Evolutionary conservation across 2,329 filamentous ascomycete genomes (phyloP), one percentile per base, ranked within the genome.

Genomic region (Colletotrichum endophyticum): DNA sequence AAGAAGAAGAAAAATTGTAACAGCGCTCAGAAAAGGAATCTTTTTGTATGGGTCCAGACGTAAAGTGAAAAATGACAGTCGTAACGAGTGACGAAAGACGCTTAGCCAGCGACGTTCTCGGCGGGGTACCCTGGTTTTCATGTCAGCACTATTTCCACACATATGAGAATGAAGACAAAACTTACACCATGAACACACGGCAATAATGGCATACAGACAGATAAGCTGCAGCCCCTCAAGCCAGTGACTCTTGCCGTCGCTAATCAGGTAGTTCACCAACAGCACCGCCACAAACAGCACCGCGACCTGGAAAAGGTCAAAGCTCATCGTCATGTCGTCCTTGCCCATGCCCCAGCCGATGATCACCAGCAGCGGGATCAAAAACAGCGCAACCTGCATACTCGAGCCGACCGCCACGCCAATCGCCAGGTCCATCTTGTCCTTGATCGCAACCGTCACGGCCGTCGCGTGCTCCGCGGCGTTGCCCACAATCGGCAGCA

Each of bases 231-330:
- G 92, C 4, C 95, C 95, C 84, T 97, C 95, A 0, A 96, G 89
- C 87, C 95, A 97, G 80, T 96, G 95, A 78, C 93, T 96, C 83
- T 95, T 92, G 34, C 95, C 95, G 80, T 98, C 95, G 25, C 93
- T 89, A 66, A 98, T 95, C 59, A 98, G 86, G 82, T 98, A 98
- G 83, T 98, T 98, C 74, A 96, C 94, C 39, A 98, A 89, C 57
- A 98, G 91, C 0, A 95, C 95, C 3, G 95, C 93, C 15, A 97
- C 94, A 80, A 98, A 98, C 56, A 98, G 87, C 56, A 94, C 93
- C 27, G 96, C 94, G 16, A 98, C 93, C 86, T 98, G 95, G 88
- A 98, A 98, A 1, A 93, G 93, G 82, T 98, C 95, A 83, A 98
- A 97, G 83, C 94, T 94, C 7, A 98, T 90, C 25, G 93, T 95